Percentiles rank a stretch among this genome's conserved stretches.
phyloP scores from a whole-genome alignment of 805 yeast species.

The Wickerhamomyces tratensis region DNA sequence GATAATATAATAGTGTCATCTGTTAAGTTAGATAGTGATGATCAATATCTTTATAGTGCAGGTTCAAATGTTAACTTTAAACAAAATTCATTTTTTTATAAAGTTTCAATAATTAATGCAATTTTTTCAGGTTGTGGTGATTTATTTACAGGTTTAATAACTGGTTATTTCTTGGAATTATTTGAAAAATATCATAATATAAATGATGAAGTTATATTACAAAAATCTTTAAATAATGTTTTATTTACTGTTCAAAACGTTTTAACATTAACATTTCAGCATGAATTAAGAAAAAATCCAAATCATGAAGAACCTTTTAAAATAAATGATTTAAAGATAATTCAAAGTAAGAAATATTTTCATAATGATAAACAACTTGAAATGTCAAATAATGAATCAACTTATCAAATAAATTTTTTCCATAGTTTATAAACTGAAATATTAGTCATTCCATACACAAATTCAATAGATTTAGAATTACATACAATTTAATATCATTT shows the following conservation, averaged over 20 bases:
- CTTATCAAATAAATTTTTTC: no score
- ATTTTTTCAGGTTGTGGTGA: slow-evolving; percentile 72
- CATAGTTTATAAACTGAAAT: no score
- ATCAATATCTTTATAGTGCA: slow-evolving; percentile 30
- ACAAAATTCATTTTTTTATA: slow-evolving; percentile 18
- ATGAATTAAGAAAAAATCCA: slow-evolving; percentile 9
- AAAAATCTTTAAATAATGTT: slow-evolving; percentile 26
- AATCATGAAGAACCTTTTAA: slow-evolving; percentile 8
- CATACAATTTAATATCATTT: no score
- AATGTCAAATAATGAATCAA: no score
- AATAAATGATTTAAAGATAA: slow-evolving; percentile 33
- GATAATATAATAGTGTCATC: slow-evolving; percentile 52
- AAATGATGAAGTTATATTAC: slow-evolving; percentile 2
- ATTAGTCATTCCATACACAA: no score
- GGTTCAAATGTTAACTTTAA: slow-evolving; percentile 9
- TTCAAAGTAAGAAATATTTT: slow-evolving; percentile 30
- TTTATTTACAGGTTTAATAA: slow-evolving; percentile 51
- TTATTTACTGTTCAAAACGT: slow-evolving; percentile 32
- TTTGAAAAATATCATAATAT: slow-evolving; percentile 3
- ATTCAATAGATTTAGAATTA: no score
- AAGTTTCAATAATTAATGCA: slow-evolving; percentile 43
- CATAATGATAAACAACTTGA: no score
- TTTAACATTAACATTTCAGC: slow-evolving; percentile 27
- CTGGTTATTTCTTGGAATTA: slow-evolving; percentile 34
- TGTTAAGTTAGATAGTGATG: slow-evolving; percentile 23